Base-by-base conservation (phyloP, 225 moss, liverwort and hornwort genomes). In the Bryum argenteum region DNA sequence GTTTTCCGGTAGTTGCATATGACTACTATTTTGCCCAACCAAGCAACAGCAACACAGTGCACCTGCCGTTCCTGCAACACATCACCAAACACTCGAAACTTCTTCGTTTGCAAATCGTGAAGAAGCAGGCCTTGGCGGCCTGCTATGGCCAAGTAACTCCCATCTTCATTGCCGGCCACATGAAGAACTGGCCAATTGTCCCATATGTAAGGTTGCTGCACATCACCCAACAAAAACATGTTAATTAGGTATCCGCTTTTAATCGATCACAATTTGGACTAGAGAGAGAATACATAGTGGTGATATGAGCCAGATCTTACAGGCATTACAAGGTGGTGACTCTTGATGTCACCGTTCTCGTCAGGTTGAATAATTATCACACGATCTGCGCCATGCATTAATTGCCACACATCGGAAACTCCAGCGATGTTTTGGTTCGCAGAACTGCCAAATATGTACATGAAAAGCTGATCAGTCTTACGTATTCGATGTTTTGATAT, bases 1-100 rank as follows among this genome's bases (percentile, higher is more conserved):
- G 75, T 81, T 80, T 92, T 83, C 65, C 90, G 88, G 71, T 84
- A 87, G 77, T 94, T 94, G 94, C 97, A 97, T 53, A 97, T 75
- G 4, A 94, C 90, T 60, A 97, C 87, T 76, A 97, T 87, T 82
- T 92, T 97, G 72, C 97, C 92, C 68, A 94, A 57, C 97, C 97
- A 97, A 58, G 92, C 83, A 63, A 97, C 84, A 74, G 86, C 94
- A 75, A 76, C 90, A 78, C 97, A 97, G 65, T 92, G 94, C 61
- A 97, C 85, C 75, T 97, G 91, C 74, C 97, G 90, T 83, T 97
- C 97, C 81, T 97, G 97, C 45, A 87, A 91, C 44, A 97, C 91
- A 85, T 97, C 94, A 73, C 97, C 97, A 89, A 97, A 97, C 23
- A 97, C 97, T 43, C 94, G 86, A 92, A 92, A 97, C 75, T 92